A percentile compares a stretch with the other conserved stretches of the same genome.
Conservation (phyloP, 176 grass and related monocot genomes). For the Avena eriantha region DNA sequence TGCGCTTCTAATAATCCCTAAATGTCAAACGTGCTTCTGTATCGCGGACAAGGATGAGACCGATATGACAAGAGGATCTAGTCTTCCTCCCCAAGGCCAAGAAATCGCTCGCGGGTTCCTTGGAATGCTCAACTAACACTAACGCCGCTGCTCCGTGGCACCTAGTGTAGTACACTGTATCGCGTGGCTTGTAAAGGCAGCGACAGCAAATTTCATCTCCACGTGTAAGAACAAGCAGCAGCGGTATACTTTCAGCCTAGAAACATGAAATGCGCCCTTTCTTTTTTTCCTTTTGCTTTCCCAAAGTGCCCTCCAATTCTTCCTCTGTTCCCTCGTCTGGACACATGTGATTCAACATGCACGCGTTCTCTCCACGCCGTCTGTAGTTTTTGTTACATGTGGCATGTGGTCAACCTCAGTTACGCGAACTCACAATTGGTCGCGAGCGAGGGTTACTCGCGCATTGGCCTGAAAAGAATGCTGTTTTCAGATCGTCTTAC, state of each 20-base stretch:
- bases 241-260: slow-evolving; percentile 30
- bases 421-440: background rate
- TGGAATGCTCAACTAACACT: background rate
- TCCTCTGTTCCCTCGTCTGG: background rate
- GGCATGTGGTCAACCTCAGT: background rate
- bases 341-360: background rate
- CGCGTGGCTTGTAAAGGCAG: slow-evolving; percentile 46
- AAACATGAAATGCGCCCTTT: slow-evolving; percentile 29
- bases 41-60: slow-evolving; percentile 40
- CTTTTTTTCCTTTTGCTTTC: slow-evolving; percentile 48
- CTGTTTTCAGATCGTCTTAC: background rate
- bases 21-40: slow-evolving; percentile 25
- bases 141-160: slow-evolving; percentile 1
- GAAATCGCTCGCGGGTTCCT: slow-evolving; percentile 36
- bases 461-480: too few relatives aligned
- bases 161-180: slow-evolving; percentile 15
- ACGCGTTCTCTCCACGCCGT: background rate
- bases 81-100: slow-evolving; percentile 12
- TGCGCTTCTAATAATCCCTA: background rate
- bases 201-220: slow-evolving; percentile 19
- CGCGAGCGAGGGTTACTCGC: background rate
- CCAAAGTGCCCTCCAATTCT: slow-evolving; percentile 27
- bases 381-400: background rate
- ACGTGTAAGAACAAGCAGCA: slow-evolving; percentile 27
- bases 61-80: slow-evolving; percentile 37